These are phyloP conservation scores for Scleromitrula shiraiana DNA, from an alignment of 2,329 filamentous ascomycete genomes.

Conservation along the genomic window DNA sequence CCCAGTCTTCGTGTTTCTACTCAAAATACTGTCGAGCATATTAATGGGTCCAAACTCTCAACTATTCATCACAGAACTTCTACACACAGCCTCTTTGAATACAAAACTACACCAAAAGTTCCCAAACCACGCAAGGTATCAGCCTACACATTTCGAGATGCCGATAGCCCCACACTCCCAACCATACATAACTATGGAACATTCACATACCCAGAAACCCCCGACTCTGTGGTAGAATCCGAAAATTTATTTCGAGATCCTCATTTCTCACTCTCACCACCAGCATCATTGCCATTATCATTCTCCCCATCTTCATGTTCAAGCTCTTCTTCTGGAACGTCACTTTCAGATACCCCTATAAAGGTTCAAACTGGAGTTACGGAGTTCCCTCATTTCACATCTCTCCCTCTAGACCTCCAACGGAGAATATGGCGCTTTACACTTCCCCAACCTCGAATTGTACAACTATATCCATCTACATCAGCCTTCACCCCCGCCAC, in stretches of 20 bases:
- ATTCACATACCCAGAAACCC: not conserved
- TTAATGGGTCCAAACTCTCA: too few species aligned
- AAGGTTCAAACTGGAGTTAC: not conserved
- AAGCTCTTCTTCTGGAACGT: not conserved
- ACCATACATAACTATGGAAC: not conserved
- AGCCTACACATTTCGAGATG: not conserved
- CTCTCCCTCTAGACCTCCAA: not conserved
- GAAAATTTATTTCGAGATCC: too few species aligned
- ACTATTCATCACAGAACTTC: conserved; percentile 1
- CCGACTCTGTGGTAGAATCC: too few species aligned
- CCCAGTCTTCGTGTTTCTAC: too few species aligned
- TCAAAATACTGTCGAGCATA: too few species aligned
- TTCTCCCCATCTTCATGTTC: not conserved
- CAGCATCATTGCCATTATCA: not conserved
- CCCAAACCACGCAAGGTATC: not conserved
- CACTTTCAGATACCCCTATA: not conserved
- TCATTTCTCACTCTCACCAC: not conserved
- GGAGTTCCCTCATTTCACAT: not conserved
- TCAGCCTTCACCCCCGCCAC: not conserved
- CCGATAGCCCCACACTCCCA: not conserved
- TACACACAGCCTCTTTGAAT: not conserved
- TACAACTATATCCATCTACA: not conserved
- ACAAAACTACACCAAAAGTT: too few species aligned
- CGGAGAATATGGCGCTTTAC: not conserved
- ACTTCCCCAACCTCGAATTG: not conserved